Conservation (phyloP, 257 asterid species). For the Gynochthodes officinalis region DNA sequence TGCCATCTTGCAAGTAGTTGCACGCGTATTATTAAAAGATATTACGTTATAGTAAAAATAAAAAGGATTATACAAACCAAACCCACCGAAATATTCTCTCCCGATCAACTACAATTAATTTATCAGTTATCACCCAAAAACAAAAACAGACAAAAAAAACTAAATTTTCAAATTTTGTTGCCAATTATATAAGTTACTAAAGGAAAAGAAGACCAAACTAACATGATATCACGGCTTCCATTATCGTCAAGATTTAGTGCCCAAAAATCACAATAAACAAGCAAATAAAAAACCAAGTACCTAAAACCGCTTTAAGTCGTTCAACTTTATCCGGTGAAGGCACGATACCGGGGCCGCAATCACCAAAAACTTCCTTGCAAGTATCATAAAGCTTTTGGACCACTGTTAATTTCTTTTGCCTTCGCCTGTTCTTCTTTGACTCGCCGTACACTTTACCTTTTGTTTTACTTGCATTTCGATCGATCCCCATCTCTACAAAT, state of each 20-base stretch:
- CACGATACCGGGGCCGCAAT: constrained; percentile 78
- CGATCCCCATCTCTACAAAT: constrained; percentile 61
- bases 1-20: not conserved
- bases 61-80: not conserved
- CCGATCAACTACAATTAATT: not conserved
- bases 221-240: not conserved
- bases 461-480: constrained; percentile 45
- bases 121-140: not conserved
- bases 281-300: constrained; percentile 33
- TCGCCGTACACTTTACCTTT: constrained; percentile 45
- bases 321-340: constrained; percentile 68
- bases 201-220: too few species aligned
- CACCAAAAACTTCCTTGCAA: constrained; percentile 71
- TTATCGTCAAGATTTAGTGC: not conserved
- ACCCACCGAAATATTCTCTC: not conserved
- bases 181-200: not conserved
- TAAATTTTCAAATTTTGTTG: too few species aligned
- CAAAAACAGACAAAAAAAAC: not conserved
- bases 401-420: constrained; percentile 35
- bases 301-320: constrained; percentile 62
- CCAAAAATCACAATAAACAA: not conserved
- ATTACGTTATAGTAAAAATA: constrained; percentile 2
- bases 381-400: constrained; percentile 75
- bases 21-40: not conserved
- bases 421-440: constrained; percentile 44